A percentile compares a stretch with the other conserved stretches of the same genome.
These are phyloP conservation scores for Nasturtium officinale DNA, from an alignment of 345 rosid species.

Conservation along the genomic window DNA sequence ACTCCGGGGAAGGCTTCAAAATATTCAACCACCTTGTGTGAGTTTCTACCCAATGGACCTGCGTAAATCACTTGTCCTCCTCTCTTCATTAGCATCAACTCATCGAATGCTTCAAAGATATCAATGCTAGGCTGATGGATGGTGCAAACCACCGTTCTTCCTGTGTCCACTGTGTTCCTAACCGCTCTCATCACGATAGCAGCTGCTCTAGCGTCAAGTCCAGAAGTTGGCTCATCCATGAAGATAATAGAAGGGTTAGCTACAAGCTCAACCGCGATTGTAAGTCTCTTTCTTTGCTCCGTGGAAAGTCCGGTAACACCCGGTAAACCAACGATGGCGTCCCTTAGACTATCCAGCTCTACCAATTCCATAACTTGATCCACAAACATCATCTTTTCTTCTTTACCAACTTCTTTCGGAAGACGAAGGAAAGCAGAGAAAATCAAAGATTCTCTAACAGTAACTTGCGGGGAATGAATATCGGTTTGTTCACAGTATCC, in stretches of 20 bases:
- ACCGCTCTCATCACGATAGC: conserved; percentile 80
- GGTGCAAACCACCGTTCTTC: conserved; percentile 31
- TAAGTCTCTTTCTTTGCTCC: conserved; percentile 77
- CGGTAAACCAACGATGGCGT: conserved; percentile 63
- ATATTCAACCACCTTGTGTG: conserved; percentile 68
- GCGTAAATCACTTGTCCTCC: conserved; percentile 78
- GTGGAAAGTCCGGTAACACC: conserved; percentile 78
- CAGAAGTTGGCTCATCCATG: conserved; percentile 74
- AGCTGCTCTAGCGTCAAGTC: conserved; percentile 83
- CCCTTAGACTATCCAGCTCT: conserved; percentile 57
- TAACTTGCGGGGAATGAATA: conserved; percentile 88
- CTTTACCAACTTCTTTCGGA: conserved; percentile 63
- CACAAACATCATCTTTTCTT: conserved; percentile 71
- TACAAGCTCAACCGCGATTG: conserved; percentile 30
- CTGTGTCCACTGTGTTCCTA: conserved; percentile 27
- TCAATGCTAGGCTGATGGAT: conserved; percentile 47
- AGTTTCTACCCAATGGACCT: conserved; percentile 67
- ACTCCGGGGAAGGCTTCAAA: conserved; percentile 71
- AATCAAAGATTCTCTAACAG: conserved; percentile 72
- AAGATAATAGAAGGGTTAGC: conserved; percentile 25
- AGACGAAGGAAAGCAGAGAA: conserved; percentile 86
- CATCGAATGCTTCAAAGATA: conserved; percentile 86
- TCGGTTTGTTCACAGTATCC: conserved; percentile 57
- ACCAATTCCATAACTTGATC: conserved; percentile 70
- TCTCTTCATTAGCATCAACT: conserved; percentile 78